These are phyloP conservation scores for Vitis hybrid DNA, from an alignment of 177 flowering plant species.

Conservation along the genomic window DNA sequence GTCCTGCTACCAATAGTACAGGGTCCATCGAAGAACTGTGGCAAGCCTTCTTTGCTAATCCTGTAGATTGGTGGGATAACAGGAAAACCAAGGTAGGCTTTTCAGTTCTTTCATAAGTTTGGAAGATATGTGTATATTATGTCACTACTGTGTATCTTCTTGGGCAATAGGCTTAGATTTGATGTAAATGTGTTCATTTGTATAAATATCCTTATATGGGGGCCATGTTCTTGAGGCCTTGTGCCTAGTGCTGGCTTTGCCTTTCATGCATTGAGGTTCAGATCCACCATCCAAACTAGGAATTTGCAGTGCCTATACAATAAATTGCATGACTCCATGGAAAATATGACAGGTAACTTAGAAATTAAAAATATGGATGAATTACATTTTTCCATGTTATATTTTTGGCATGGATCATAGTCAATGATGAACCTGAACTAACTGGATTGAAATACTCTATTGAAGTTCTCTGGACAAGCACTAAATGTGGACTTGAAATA, in stretches of 20 bases:
- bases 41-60: constrained; percentile 95
- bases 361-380: not conserved
- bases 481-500: not conserved
- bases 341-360: not conserved
- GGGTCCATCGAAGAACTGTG: constrained; percentile 65
- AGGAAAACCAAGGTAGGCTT: constrained; percentile 70
- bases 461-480: not conserved
- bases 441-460: not conserved
- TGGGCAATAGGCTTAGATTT: not conserved
- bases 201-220: not conserved
- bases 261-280: not conserved
- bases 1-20: constrained; percentile 25
- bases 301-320: not conserved
- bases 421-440: not conserved
- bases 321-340: not conserved
- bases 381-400: not conserved
- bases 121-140: not conserved
- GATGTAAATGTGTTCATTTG: not conserved
- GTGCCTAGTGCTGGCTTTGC: too few species aligned
- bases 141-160: not conserved
- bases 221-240: too few species aligned
- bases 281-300: not conserved
- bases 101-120: not conserved
- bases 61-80: constrained; percentile 93
- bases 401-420: not conserved